Conservation (phyloP, 371 early-diverging fungal species). For the Mortierella sp. region DNA sequence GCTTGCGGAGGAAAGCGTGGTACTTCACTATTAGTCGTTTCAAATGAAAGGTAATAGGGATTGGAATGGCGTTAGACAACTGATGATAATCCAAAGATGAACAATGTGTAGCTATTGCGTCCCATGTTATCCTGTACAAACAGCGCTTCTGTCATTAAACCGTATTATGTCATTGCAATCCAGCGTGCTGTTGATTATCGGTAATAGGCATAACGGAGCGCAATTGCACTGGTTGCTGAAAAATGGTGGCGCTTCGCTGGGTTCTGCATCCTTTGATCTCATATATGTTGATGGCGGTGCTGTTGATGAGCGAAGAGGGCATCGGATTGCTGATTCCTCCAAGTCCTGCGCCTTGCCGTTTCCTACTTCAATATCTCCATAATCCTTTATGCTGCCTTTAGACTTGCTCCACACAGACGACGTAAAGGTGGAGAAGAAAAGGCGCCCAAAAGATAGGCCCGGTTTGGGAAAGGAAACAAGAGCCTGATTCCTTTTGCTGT, state of each 20-base stretch:
- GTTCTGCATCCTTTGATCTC: background rate
- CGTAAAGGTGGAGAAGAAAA: background rate
- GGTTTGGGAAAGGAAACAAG: background rate
- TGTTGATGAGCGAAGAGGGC: background rate
- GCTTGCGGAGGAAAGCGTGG: slow-evolving; percentile 98
- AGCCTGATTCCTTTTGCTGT: background rate
- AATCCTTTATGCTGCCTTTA: background rate
- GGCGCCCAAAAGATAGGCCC: background rate
- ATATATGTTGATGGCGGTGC: background rate
- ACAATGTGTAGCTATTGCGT: background rate
- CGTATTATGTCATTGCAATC: background rate
- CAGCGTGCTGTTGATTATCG: background rate
- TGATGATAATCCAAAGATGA: too few relatives aligned
- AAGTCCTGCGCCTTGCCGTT: background rate
- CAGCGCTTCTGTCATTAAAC: background rate
- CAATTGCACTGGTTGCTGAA: background rate
- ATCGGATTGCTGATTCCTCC: background rate
- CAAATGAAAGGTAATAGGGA: background rate
- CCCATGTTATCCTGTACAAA: background rate
- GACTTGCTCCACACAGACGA: background rate
- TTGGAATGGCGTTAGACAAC: background rate
- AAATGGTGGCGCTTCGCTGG: background rate
- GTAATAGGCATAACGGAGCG: background rate
- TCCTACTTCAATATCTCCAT: background rate
- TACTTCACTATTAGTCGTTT: slow-evolving; percentile 82